These are phyloP conservation scores for Phialocephala sp. DNA, from an alignment of 2,329 filamentous ascomycete genomes.

Conservation along the genomic window DNA sequence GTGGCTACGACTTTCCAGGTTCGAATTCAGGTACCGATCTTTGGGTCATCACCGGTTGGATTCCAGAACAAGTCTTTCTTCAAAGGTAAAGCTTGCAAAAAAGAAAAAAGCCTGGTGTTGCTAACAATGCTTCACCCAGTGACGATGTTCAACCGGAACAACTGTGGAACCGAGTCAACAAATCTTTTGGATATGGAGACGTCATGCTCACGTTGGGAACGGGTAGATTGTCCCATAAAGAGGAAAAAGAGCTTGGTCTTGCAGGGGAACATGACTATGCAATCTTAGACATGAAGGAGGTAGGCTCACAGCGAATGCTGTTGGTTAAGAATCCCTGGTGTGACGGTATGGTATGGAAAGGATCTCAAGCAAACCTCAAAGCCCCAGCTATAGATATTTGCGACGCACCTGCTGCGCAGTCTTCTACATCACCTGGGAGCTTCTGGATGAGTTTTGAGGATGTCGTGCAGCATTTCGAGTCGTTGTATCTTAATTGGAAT, in stretches of 20 bases:
- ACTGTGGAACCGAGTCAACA: slow-evolving; percentile 79
- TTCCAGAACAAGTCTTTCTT: slow-evolving; percentile 92
- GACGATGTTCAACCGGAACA: slow-evolving; percentile 78
- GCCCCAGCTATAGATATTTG: slow-evolving; percentile 15
- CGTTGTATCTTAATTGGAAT: slow-evolving; percentile 97
- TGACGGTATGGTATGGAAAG: slow-evolving; percentile 77
- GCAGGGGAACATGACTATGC: slow-evolving; percentile 95
- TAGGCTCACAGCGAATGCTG: slow-evolving; percentile 67
- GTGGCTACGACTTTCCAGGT: slow-evolving; percentile 96
- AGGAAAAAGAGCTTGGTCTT: slow-evolving; percentile 81
- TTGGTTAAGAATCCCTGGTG: slow-evolving; percentile 97
- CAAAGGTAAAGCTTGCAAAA: slow-evolving; percentile 61
- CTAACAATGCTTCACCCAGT: slow-evolving; percentile 47
- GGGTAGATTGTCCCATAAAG: slow-evolving; percentile 75
- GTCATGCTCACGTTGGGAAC: slow-evolving; percentile 91
- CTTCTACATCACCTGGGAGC: slow-evolving; percentile 64
- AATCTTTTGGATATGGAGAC: slow-evolving; percentile 77
- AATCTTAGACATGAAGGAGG: slow-evolving; percentile 77
- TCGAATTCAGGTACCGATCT: slow-evolving; percentile 97
- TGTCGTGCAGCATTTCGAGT: slow-evolving; percentile 90
- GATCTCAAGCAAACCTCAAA: slow-evolving; percentile 41
- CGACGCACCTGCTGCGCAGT: slow-evolving; percentile 34
- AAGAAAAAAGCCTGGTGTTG: background rate
- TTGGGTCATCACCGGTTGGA: slow-evolving; percentile 93
- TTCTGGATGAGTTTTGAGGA: slow-evolving; percentile 94